Evolutionary conservation across 2,329 filamentous ascomycete species (phyloP).

Genomic region (Xylaria sp.): DNA sequence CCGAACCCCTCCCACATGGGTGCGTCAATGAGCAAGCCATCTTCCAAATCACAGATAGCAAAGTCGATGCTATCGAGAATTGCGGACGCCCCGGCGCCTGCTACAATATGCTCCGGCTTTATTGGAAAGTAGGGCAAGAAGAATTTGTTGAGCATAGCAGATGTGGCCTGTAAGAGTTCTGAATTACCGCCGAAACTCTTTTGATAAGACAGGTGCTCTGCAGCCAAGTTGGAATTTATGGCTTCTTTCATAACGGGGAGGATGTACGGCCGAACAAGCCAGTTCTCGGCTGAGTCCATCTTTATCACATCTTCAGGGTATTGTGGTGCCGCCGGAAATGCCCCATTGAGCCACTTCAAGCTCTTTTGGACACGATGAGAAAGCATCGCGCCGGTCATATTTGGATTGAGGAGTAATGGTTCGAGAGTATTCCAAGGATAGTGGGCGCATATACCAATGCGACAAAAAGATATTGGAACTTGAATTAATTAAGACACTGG

Average conservation of each 20-base stretch:
- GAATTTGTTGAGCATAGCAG: slow-evolving; percentile 29
- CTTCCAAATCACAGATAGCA: slow-evolving; percentile 22
- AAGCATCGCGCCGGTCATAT: slow-evolving; percentile 15
- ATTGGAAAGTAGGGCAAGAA: slow-evolving; percentile 16
- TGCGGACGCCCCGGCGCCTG: slow-evolving; percentile 21
- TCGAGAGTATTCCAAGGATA: no score
- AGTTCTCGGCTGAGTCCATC: slow-evolving; percentile 30
- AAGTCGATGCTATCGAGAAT: slow-evolving; percentile 28
- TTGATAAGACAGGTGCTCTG: slow-evolving; percentile 22
- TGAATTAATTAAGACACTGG: no score
- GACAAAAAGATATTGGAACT: no score
- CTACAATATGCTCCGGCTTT: slow-evolving; percentile 20
- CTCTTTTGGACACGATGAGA: slow-evolving; percentile 23
- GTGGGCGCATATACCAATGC: no score
- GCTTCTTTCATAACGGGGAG: slow-evolving; percentile 27
- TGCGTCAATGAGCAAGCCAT: slow-evolving; percentile 27
- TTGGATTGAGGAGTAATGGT: not conserved
- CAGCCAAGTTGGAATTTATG: slow-evolving; percentile 18
- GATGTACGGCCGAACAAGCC: slow-evolving; percentile 26
- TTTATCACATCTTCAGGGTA: slow-evolving; percentile 28
- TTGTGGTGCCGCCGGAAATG: slow-evolving; percentile 11
- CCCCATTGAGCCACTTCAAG: slow-evolving; percentile 21
- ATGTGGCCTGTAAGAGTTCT: slow-evolving; percentile 9
- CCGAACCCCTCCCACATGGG: slow-evolving; percentile 30
- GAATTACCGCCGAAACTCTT: slow-evolving; percentile 17